Percentiles rank a stretch among this genome's conserved stretches.
These are phyloP conservation scores for Trichoderma gracile DNA, from an alignment of 2,329 filamentous ascomycete species.

Conservation along the genomic window DNA sequence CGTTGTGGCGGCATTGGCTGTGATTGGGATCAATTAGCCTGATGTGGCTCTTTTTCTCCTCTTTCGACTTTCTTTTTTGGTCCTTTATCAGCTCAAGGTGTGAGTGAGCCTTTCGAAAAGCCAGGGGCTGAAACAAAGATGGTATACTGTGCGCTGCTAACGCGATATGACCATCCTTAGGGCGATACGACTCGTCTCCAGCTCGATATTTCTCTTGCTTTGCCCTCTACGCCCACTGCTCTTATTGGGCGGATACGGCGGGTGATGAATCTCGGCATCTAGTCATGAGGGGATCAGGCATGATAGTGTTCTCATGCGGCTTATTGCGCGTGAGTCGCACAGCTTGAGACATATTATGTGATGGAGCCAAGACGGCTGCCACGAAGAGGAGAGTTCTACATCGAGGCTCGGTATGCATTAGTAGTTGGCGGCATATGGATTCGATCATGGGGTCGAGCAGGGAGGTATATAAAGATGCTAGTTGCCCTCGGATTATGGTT, in stretches of 20 bases:
- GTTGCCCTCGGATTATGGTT: not conserved
- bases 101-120: not conserved
- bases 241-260: not conserved
- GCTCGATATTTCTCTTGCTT: not conserved
- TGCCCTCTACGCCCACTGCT: too few species aligned
- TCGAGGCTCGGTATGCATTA: not conserved
- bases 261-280: not conserved
- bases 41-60: not conserved
- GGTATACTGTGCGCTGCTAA: not conserved
- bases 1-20: constrained; percentile 6
- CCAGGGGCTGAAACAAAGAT: not conserved
- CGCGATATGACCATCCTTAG: too few species aligned
- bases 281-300: not conserved
- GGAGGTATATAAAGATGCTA: not conserved
- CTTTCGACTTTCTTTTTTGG: not conserved
- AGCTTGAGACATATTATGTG: constrained; percentile 17
- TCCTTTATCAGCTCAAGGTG: not conserved
- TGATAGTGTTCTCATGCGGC: constrained; percentile 4
- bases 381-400: not conserved
- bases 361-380: not conserved
- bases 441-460: not conserved
- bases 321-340: constrained; percentile 19
- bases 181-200: not conserved
- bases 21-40: constrained; percentile 1
- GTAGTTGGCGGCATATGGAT: not conserved